Base-by-base conservation (phyloP, 306 rosid species). In the Sophora flavescens region DNA sequence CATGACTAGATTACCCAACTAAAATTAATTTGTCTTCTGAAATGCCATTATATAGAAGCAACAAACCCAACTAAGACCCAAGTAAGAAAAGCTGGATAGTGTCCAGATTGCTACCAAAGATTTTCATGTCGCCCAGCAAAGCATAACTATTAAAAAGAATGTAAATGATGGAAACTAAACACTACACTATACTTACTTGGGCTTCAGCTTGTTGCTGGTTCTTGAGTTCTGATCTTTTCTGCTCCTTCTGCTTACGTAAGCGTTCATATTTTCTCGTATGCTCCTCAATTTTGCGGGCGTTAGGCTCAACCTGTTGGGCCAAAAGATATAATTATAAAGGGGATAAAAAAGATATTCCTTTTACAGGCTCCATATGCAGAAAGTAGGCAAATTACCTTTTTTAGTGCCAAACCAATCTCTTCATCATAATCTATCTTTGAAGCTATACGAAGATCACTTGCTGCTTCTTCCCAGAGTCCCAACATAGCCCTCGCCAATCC, bases 401-500 rank as follows among this genome's bases (percentile, higher is more conserved):
- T 90, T 64, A 93, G 95, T 67, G 83, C 81, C 57, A 42, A 50
- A 60, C 79, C 88, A 62, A 91, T 89, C 83, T 91, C 98, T 84
- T 93, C 96, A 75, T 93, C 98, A 44, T 75, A 84, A 78, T 93
- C 98, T 62, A 93, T 68, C 62, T 77, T 89, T 22, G 95, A 93
- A 68, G 95, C 98, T 41, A 88, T 75, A 48, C 28, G 95, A 78
- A 93, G 93, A 85, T 93, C 98, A 61, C 61, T 77, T 6, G 86
- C 92, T 2, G 95, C 89, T 79, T 85, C 89, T 83, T 77, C 91
- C 98, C 95, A 93, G 28, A 82, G 81, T 58, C 93, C 98, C 87
- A 93, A 77, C 89, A 87, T 78, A 33, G 98, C 93, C 84, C 81
- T 89, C 15, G 96, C 96, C 76, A 89, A 78, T 73, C 98, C 96